phyloP scores from a whole-genome alignment of 257 asterid species.

The Plantago elongata region DNA sequence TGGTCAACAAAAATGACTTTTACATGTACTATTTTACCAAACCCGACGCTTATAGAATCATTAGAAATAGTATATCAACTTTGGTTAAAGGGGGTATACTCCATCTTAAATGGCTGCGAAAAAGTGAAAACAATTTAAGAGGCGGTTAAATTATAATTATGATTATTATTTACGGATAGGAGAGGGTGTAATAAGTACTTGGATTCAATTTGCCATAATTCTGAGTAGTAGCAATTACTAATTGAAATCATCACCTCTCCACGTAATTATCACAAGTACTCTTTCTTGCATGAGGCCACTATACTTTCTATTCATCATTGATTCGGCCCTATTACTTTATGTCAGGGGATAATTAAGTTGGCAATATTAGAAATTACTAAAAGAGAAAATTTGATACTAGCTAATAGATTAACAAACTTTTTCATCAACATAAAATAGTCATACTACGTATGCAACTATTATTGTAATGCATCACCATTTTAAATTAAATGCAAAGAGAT shows the following conservation, averaged over 20 bases:
- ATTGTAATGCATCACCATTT: too few species aligned
- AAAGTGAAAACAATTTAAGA: conserved; percentile 18
- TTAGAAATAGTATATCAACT: conserved; percentile 23
- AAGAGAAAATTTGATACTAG: too few species aligned
- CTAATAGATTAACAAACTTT: too few species aligned
- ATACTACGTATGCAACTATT: too few species aligned
- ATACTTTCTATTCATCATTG: conserved; percentile 15
- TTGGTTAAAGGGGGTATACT: conserved; percentile 17
- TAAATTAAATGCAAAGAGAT: too few species aligned
- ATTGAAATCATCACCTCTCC: conserved; percentile 25
- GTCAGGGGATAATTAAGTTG: conserved; percentile 36
- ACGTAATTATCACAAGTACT: conserved; percentile 10
- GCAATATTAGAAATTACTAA: conserved; percentile 13
- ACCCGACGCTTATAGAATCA: conserved; percentile 41
- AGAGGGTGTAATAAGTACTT: conserved; percentile 38
- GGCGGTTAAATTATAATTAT: neutral
- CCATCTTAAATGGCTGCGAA: conserved; percentile 39
- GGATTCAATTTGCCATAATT: conserved; percentile 48
- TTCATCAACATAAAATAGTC: too few species aligned
- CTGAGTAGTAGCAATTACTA: conserved; percentile 29
- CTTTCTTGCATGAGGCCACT: conserved; percentile 22
- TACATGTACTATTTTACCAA: conserved; percentile 34
- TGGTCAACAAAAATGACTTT: conserved; percentile 50
- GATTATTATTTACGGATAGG: neutral
- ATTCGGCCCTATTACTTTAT: conserved; percentile 21